Evolutionary conservation across 148 eudicot species (phyloP).

Genomic region (Simmondsia chinensis): DNA sequence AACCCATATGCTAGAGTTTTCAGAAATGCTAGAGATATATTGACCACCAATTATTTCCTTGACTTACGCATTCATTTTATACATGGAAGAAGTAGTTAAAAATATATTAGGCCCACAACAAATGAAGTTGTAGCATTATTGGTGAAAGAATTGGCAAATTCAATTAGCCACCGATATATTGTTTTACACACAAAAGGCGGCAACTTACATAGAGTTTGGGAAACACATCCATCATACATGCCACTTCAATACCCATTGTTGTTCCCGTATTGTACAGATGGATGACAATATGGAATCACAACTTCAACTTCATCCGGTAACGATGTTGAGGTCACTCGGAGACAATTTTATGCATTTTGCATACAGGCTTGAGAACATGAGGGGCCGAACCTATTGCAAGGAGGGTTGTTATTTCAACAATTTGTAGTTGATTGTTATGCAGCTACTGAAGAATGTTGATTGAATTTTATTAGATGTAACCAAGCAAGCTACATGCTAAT

Average conservation of each 20-base stretch:
- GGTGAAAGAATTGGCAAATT: neutral
- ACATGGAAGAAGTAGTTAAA: neutral
- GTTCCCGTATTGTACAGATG: neutral
- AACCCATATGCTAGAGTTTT: neutral
- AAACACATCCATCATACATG: neutral
- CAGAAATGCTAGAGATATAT: neutral
- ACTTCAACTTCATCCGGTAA: no score
- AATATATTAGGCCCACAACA: neutral
- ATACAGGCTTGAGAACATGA: no score
- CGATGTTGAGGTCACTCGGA: neutral
- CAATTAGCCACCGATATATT: neutral
- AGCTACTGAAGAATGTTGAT: neutral
- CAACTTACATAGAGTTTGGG: neutral
- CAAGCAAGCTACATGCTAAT: neutral
- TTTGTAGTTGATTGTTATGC: constrained; percentile 3
- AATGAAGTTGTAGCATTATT: neutral
- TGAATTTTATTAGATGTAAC: neutral
- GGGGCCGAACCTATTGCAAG: neutral
- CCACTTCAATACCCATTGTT: neutral
- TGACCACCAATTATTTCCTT: neutral
- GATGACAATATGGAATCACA: neutral
- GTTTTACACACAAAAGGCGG: neutral
- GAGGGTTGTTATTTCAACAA: no score
- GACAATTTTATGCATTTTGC: neutral
- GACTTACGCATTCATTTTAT: neutral